phyloP scores from a whole-genome alignment of 768 basidiomycete genomes.

The Boletus sensibilis region DNA sequence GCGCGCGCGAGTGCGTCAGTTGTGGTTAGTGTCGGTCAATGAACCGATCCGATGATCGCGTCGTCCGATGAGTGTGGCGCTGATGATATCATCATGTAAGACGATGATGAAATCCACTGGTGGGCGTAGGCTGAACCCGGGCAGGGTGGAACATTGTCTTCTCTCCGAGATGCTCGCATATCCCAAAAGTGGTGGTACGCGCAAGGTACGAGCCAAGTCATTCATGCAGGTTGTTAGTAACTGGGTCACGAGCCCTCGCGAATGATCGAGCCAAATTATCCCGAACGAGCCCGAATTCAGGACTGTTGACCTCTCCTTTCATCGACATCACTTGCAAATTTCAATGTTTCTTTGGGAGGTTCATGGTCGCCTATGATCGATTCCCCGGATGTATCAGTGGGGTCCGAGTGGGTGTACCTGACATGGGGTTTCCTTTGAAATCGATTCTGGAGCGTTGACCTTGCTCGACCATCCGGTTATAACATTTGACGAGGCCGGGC shows the following conservation, averaged over 20 bases:
- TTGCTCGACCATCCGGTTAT: neutral
- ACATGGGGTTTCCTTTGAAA: neutral
- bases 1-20: neutral
- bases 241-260: neutral
- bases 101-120: neutral
- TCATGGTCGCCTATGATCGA: neutral
- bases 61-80: conserved; percentile 4
- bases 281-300: neutral
- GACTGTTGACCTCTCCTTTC: neutral
- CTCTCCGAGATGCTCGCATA: neutral
- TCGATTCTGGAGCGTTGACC: neutral
- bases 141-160: no score
- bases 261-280: neutral
- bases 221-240: neutral
- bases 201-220: neutral
- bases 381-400: neutral
- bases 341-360: neutral
- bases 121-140: neutral
- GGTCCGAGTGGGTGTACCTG: neutral
- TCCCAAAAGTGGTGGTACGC: neutral
- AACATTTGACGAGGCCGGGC: conserved; percentile 3
- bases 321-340: neutral
- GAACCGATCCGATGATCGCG: conserved; percentile 2
- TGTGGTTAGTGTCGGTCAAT: neutral
- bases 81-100: conserved; percentile 18